Percentiles rank a stretch among this genome's conserved stretches.
Evolutionary conservation across 2,329 filamentous ascomycete genomes (phyloP).

Genomic region (Fusarium sp.): DNA sequence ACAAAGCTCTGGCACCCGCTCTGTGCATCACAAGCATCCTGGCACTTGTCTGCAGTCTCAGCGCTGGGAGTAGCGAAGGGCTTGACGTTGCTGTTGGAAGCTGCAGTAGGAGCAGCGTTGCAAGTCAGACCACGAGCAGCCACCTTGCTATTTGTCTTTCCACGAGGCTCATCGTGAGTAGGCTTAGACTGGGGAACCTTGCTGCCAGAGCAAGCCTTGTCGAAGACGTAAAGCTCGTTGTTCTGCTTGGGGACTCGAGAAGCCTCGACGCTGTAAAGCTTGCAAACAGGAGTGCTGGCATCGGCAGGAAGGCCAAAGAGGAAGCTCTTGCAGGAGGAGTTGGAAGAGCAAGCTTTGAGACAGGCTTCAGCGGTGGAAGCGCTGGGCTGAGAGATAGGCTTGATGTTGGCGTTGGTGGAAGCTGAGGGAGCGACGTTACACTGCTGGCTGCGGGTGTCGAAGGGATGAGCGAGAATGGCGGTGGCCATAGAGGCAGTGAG

Average conservation of each 20-base stretch:
- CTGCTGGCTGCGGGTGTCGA: slow-evolving; percentile 26
- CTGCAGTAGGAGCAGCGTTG: slow-evolving; percentile 8
- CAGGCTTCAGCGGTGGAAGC: slow-evolving; percentile 10
- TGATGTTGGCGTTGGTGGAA: slow-evolving; percentile 1
- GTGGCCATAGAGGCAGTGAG: slow-evolving; percentile 31
- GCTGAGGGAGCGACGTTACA: slow-evolving; percentile 28
- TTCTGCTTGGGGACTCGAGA: slow-evolving; percentile 10
- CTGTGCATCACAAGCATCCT: slow-evolving; percentile 13
- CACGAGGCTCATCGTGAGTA: slow-evolving; percentile 5
- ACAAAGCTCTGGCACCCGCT: slow-evolving; percentile 16
- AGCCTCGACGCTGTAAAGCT: neutral
- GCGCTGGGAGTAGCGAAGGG: slow-evolving; percentile 16
- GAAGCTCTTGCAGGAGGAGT: slow-evolving; percentile 20
- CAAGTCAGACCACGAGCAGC: neutral
- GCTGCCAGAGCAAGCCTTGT: slow-evolving; percentile 12
- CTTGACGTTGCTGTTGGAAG: slow-evolving; percentile 5
- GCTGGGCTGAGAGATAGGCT: neutral
- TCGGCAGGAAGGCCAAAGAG: slow-evolving; percentile 5
- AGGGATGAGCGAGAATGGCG: slow-evolving; percentile 19
- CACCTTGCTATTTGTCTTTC: neutral
- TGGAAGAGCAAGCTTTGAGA: slow-evolving; percentile 1
- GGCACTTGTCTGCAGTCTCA: slow-evolving; percentile 15
- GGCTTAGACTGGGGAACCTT: slow-evolving; percentile 14
- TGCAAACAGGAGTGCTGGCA: slow-evolving; percentile 4
- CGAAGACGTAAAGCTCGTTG: slow-evolving; percentile 5